These are phyloP conservation scores for Vigna mungo DNA, from an alignment of 306 rosid genomes.

Conservation along the genomic window DNA sequence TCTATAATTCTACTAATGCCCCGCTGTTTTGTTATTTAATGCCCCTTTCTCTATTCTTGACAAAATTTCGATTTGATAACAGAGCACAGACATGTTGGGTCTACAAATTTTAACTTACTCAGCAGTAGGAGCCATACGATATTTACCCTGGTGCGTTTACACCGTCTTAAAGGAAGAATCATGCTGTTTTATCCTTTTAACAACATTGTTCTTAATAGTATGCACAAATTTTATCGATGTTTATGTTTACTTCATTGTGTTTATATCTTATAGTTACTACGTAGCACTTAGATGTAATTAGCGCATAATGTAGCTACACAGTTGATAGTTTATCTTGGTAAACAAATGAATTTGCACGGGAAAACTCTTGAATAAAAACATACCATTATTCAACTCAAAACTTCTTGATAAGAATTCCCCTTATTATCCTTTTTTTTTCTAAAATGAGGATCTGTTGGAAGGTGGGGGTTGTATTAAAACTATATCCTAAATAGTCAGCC, in stretches of 20 bases:
- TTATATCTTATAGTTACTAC: slow-evolving; percentile 6
- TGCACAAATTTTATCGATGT: slow-evolving; percentile 18
- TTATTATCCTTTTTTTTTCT: not conserved
- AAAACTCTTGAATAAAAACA: not conserved
- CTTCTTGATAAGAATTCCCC: slow-evolving; percentile 14
- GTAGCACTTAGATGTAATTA: slow-evolving; percentile 15
- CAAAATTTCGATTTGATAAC: slow-evolving; percentile 48
- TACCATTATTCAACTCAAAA: not conserved
- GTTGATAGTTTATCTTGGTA: slow-evolving; percentile 23
- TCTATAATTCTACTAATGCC: slow-evolving; percentile 35
- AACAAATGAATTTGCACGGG: slow-evolving; percentile 1
- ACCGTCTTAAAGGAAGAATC: slow-evolving; percentile 43
- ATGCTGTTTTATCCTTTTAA: slow-evolving; percentile 41
- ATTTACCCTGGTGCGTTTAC: slow-evolving; percentile 83
- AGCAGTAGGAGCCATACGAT: slow-evolving; percentile 99
- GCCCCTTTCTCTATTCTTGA: slow-evolving; percentile 33
- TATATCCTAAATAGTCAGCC: not conserved
- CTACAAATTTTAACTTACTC: slow-evolving; percentile 92
- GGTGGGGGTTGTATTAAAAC: slow-evolving; percentile 10
- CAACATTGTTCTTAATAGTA: slow-evolving; percentile 26
- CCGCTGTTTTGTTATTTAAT: slow-evolving; percentile 20
- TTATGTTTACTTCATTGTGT: slow-evolving; percentile 16
- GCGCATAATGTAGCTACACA: not conserved
- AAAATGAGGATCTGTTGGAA: not conserved
- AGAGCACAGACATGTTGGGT: slow-evolving; percentile 99